These are phyloP conservation scores for Bolboschoenus planiculmis DNA, from an alignment of 176 grass and related monocot genomes.

Conservation along the genomic window DNA sequence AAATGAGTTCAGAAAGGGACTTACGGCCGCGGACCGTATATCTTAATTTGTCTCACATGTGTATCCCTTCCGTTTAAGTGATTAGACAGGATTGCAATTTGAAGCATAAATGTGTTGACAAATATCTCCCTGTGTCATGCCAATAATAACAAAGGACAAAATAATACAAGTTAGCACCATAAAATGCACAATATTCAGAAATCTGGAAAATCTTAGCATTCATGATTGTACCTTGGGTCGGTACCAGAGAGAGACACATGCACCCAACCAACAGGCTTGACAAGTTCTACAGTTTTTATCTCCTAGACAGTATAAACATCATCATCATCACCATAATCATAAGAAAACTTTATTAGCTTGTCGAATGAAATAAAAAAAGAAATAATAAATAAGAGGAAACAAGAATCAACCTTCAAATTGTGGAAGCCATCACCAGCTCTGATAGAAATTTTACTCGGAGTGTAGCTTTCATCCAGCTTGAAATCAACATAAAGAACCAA, in stretches of 20 bases:
- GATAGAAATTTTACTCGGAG: slow-evolving; percentile 94
- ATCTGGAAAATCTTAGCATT: background rate
- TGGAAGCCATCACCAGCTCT: slow-evolving; percentile 89
- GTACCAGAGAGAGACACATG: slow-evolving; percentile 76
- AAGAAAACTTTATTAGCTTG: background rate
- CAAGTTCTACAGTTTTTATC: slow-evolving; percentile 92
- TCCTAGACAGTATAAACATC: slow-evolving; percentile 39
- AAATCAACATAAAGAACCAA: slow-evolving; percentile 88
- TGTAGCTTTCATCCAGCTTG: slow-evolving; percentile 96
- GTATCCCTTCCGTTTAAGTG: slow-evolving; percentile 94
- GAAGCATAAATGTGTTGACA: slow-evolving; percentile 92
- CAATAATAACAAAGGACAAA: slow-evolving; percentile 18
- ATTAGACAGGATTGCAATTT: slow-evolving; percentile 76
- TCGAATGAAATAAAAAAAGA: background rate
- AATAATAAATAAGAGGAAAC: background rate
- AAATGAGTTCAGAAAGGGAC: slow-evolving; percentile 19
- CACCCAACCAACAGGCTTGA: slow-evolving; percentile 87
- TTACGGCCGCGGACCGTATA: slow-evolving; percentile 87
- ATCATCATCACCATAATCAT: background rate
- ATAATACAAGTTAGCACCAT: background rate
- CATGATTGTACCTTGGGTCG: slow-evolving; percentile 59
- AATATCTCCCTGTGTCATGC: slow-evolving; percentile 61
- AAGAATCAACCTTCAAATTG: slow-evolving; percentile 72
- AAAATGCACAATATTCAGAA: background rate
- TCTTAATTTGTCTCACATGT: slow-evolving; percentile 81